Evolutionary conservation across 1,284 basidiomycete species (phyloP), one percentile per base, ranked within the genome.

Genomic region (Vanrija sp.): DNA sequence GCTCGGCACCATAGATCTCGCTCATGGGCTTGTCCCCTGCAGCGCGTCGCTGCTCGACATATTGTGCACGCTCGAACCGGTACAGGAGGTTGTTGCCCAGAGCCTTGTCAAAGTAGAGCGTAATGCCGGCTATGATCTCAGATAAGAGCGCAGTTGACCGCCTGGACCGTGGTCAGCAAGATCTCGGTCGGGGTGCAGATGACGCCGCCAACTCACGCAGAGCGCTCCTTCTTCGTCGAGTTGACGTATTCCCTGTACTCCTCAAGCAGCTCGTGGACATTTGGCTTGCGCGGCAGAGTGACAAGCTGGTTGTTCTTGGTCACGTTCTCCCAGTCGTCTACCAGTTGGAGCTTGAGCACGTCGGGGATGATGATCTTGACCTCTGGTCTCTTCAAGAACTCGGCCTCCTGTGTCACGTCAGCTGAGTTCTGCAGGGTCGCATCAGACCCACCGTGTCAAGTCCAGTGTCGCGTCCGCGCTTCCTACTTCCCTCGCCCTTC

Each of bases 311-410:
- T 86, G 70, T 94, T 91, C 79, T 97, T 98, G 51, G 95, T 98
- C 43, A 98, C 86, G 16, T 87, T 86, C 78, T 98, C 95, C 95
- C 95, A 98, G 68, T 98, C 96, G 67, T 98, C 94, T 1, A 98
- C 94, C 15, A 99, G 81, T 57, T 89, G 82, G 29, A 88, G 81
- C 75, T 98, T 98, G 61, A 98, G 82, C 15, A 83, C 75, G 65
- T 98, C 94, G 0, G 95, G 96, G 14, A 98, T 86, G 52, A 81
- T 83, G 46, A 98, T 82, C 75, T 91, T 92, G 81, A 98, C 87
- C 67, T 98, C 94, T 4, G 90, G 89, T 63, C 88, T 86, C 75
- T 86, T 87, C 66, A 80, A 62, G 52, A 76, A 80, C 45, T 83
- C 80, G 8, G 79, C 77, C 58, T 82, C 81, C 71, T 80, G 61